Evolutionary conservation across 257 asterid species (phyloP), one percentile per base, ranked within the genome.

Genomic region (Oldenlandia corymbosa): DNA sequence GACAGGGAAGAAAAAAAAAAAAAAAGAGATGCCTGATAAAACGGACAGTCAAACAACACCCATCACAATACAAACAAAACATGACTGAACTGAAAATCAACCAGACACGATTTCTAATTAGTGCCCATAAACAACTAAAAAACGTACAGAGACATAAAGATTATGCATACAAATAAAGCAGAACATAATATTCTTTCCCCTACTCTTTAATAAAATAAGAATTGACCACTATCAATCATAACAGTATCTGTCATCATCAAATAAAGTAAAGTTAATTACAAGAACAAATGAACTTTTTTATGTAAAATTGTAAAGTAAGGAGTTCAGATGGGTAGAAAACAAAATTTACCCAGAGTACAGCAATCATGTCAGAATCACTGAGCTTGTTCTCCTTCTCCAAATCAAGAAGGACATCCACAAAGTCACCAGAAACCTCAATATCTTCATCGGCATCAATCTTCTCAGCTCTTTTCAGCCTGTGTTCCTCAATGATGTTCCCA

Each of bases 281-380:
- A 4, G 21, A 57, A 23, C 17, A 1, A 49, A 18, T 37, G 23
- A n/a, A 36, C 2, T 30, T 26, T 21, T 0, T 1, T 3, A 49
- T 16, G 13, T 0, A 32, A 34, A 5, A n/a, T 23, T n/a, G 7
- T 1, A 32, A 24, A 45, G 14, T n/a, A n/a, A n/a, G n/a, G n/a
- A n/a, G n/a, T n/a, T n/a, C n/a, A n/a, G 1, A 2, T 1, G 31
- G 11, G 58, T 2, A 2, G 2, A 11, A 1, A 50, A 16, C n/a
- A 9, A 24, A 72, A 48, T 50, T 34, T 87, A 90, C 95, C 97
- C 97, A 90, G 16, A 90, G 80, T 67, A 90, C 88, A 28, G 95
- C 95, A 74, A 85, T 71, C 90, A 85, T 83, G 59, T 90, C 97
- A 1, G 87, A 76, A 58, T 84, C 85, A 34, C 69, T 76, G 5